Base-by-base conservation (phyloP, 768 basidiomycete genomes). In the Rhizopogon sp. region DNA sequence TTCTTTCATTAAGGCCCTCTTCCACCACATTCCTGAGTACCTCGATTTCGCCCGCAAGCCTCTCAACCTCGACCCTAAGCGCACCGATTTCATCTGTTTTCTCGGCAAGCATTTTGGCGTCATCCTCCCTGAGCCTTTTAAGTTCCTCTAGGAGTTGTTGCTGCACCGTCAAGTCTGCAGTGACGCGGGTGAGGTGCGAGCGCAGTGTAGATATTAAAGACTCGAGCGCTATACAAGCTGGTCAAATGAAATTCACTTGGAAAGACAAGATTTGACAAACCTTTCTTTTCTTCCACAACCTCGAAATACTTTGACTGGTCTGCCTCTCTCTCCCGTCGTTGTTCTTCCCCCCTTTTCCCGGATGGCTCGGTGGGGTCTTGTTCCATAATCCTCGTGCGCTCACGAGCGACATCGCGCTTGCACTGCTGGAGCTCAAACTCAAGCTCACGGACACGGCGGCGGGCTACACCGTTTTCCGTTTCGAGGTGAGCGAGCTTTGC, bases 231-330 rank as follows among this genome's bases (percentile, higher is more conserved):
- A 40, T 49, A 13, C 7, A 43, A 63, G 53, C 14, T 29, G 14
- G 53, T 62, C 51, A 64, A 54, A 52, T 45, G 13, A 43, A 22
- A 16, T 53, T 54, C 47, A 42, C 13, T 25, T 14, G 6, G 0
- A 43, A n/a, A 20, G 33, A 39, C 31, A 39, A 44, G 35, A n/a
- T 22, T 22, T 9, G n/a, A 64, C 70, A 9, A 49, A 93, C 92
- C 90, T 77, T 90, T 90, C 68, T 94, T 94, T 68, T 94, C 92
- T 57, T 90, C 87, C 0, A 95, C 88, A 5, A 83, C 87, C 59
- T 90, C 87, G 54, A 79, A 78, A 60, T 93, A 92, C 50, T 85
- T 74, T 57, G 76, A 73, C 2, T 52, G 44, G 13, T 76, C 72
- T 46, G 73, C 71, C 9, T 73, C 74, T 41, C 75, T 76, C 25